Evolutionary conservation across 495 filamentous ascomycete genomes (phyloP), one percentile per base, ranked within the genome.

Genomic region (Darksidea phi): DNA sequence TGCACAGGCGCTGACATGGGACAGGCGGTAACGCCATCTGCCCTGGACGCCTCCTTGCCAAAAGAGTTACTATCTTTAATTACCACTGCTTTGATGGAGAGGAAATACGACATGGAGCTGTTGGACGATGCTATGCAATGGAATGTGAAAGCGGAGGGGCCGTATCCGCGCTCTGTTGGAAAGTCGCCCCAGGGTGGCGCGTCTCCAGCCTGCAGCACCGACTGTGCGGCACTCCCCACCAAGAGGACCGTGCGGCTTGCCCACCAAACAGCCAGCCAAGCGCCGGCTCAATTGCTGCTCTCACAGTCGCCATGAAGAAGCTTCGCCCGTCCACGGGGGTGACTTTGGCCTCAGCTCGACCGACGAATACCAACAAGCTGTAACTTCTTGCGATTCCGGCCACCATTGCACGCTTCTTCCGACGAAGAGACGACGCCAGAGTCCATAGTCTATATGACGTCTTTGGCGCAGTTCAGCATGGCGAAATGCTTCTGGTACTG

Each of bases 401-500:
- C 11, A 36, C 17, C 25, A n/a, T 52, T 34, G 23, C 25, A 52
- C 17, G 25, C 10, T 24, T 52, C 24, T 28, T 52, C 17, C 8
- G 34, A 28, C 17, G 24, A 24, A 21, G 11, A 34, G 34, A 7
- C 15, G 34, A 8, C 34, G 6, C 24, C 12, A 34, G 10, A 34
- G 25, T 17, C 8, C 32, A 51, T 20, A 52, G 52, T 23, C 37
- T 60, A 18, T 34, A 51, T 24, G 37, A 51, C 18, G 48, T 62
- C 28, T 21, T 55, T 47, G 59, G 59, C 18, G 8, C 49, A 11
- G 17, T 62, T 6, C 25, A 47, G 12, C 15, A 32, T 28, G 77
- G 77, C 3, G 75, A 79, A 57, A 76, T 80, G 74, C 59, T 80
- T 18, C 61, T 80, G 1, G 77, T 80, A 1, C 67, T 80, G 12